Base-by-base conservation (phyloP, 148 eudicot genomes). In the Cornus kousa region DNA sequence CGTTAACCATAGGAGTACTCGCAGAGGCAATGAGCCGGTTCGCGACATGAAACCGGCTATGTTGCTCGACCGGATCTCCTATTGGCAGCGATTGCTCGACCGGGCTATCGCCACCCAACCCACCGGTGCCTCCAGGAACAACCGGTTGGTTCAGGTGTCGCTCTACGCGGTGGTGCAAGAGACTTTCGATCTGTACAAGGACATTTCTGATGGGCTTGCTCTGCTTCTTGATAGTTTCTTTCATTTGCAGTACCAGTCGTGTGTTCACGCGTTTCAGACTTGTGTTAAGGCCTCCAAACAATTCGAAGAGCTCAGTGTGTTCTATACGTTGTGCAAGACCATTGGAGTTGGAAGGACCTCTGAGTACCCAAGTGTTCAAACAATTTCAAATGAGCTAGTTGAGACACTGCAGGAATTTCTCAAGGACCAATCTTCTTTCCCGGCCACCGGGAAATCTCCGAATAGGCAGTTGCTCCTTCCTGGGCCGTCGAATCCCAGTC, bases 11-110 rank as follows among this genome's bases (percentile, higher is more conserved):
- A 65, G 77, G 11, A 72, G 79, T 60, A 74, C 67, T 33, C 72
- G 79, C 59, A 70, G 73, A 50, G 69, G 66, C 3, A 81, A 74
- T 13, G 89, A 84, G 55, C 85, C 89, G 5, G 74, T 82, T 0
- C 78, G 86, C n/a, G 89, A 93, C 79, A 93, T 93, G 97, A 95
- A 93, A 80, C 98, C 97, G 0, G 77, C 88, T 20, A 86, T 91
- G 89, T 76, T 95, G 67, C 85, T 95, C 5, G 97, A 95, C 60
- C 85, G 83, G 68, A 89, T 95, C 78, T 78, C 86, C 16, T 85
- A 88, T 53, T 95, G 97, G 97, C 98, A 93, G 62, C 79, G 89
- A 46, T 87, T 95, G 19, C 87, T 93, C 4, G 97, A 95, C 74
- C 83, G 97, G 23, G 97, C 97, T 37, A 85, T 95, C 1, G 94